Evolutionary conservation across 805 yeast genomes (phyloP).

Genomic region (Saturnispora galanensis): DNA sequence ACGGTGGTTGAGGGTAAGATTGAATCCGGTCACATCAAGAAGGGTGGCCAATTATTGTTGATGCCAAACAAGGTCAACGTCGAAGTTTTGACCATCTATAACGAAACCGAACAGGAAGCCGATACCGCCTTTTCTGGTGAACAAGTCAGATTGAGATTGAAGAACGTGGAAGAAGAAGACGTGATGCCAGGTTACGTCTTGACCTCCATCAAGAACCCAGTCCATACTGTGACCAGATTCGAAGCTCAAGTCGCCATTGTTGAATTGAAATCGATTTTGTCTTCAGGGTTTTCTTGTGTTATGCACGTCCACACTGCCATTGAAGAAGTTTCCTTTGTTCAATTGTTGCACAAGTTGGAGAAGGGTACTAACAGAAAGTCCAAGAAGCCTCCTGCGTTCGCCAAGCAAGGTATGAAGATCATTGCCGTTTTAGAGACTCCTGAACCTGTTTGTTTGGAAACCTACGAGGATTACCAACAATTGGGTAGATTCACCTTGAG

Average conservation of each 20-base stretch:
- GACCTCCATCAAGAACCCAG: conserved; percentile 79
- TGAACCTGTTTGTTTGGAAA: conserved; percentile 89
- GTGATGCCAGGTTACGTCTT: conserved; percentile 85
- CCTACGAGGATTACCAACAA: conserved; percentile 87
- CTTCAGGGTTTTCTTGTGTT: conserved; percentile 94
- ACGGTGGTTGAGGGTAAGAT: conserved; percentile 97
- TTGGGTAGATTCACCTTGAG: conserved; percentile 96
- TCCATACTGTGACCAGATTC: conserved; percentile 79
- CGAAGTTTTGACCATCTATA: conserved; percentile 80
- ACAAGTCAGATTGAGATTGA: conserved; percentile 87
- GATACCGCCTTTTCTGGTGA: conserved; percentile 90
- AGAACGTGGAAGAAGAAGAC: conserved; percentile 97
- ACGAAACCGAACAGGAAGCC: conserved; percentile 93
- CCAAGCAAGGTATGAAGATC: conserved; percentile 97
- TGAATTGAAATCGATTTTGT: conserved; percentile 86
- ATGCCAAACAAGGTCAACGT: conserved; percentile 88
- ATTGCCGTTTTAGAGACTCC: conserved; percentile 82
- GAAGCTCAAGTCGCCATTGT: conserved; percentile 97
- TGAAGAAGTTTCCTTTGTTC: conserved; percentile 81
- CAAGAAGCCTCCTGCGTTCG: conserved; percentile 96
- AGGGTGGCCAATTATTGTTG: conserved; percentile 61
- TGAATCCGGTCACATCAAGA: conserved; percentile 88
- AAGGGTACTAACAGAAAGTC: conserved; percentile 95
- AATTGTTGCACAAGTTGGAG: conserved; percentile 84
- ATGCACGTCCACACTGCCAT: conserved; percentile 99